A percentile compares a stretch with the other conserved stretches of the same genome.
Conservation (phyloP, 352 stramenopile genomes). For the Phytophthora pinifolia region DNA sequence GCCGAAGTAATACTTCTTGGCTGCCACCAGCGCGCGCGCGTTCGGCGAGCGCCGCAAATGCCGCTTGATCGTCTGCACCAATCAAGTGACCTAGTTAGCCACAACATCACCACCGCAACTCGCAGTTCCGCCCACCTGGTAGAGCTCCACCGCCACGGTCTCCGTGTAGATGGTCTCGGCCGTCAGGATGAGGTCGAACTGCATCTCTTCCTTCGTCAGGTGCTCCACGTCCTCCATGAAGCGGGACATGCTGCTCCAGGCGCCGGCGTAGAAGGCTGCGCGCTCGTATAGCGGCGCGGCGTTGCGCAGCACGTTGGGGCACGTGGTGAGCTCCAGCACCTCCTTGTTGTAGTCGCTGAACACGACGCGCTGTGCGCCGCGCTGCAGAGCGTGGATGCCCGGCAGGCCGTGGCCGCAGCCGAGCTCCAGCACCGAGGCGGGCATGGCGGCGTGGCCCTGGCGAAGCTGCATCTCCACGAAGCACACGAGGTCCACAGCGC, state of each 20-base stretch:
- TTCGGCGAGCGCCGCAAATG: constrained; percentile 48
- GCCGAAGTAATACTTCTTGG: constrained; percentile 90
- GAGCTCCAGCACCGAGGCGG: constrained; percentile 61
- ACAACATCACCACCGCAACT: neutral
- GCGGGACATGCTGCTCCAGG: constrained; percentile 61
- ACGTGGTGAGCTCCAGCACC: constrained; percentile 84
- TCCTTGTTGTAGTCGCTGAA: constrained; percentile 91
- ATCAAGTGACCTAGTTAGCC: neutral
- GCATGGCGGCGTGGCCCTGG: constrained; percentile 20
- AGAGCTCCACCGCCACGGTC: constrained; percentile 62
- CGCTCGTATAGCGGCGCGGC: constrained; percentile 31
- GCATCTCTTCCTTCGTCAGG: constrained; percentile 31
- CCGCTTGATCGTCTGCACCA: constrained; percentile 66
- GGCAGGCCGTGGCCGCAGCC: constrained; percentile 80
- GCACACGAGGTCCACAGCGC: constrained; percentile 69
- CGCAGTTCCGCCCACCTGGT: constrained; percentile 43
- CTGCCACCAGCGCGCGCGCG: constrained; percentile 65
- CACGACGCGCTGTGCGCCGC: constrained; percentile 59
- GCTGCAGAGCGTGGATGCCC: constrained; percentile 71
- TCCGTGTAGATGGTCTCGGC: constrained; percentile 89
- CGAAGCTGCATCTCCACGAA: constrained; percentile 40
- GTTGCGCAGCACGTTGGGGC: constrained; percentile 72
- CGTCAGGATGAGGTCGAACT: constrained; percentile 80
- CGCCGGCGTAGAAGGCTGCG: constrained; percentile 77
- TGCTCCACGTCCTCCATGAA: constrained; percentile 49